These are phyloP conservation scores for Erysimum pusillum DNA, from an alignment of 441 rosid genomes.

Conservation along the genomic window DNA sequence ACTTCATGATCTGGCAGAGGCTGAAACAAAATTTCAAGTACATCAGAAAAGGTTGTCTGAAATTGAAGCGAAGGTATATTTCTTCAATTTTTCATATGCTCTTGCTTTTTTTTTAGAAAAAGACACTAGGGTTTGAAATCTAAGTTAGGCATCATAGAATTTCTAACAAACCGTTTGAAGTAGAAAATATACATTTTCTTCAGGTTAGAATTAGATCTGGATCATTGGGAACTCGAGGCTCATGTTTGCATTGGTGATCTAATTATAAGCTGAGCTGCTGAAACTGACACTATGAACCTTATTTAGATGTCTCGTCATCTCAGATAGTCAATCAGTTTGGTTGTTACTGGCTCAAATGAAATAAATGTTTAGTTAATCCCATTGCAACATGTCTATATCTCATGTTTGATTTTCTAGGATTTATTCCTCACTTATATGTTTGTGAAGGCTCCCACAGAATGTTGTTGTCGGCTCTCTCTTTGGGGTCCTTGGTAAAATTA, in stretches of 20 bases:
- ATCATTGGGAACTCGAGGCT: constrained; percentile 3
- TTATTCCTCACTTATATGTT: constrained; percentile 11
- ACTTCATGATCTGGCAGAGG: constrained; percentile 83
- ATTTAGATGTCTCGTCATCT: constrained; percentile 23
- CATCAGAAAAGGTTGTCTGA: constrained; percentile 76
- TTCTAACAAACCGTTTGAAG: not conserved
- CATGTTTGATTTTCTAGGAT: constrained; percentile 28
- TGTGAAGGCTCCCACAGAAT: constrained; percentile 15
- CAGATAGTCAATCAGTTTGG: constrained; percentile 18
- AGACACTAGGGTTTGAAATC: not conserved
- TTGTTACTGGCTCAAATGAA: constrained; percentile 31
- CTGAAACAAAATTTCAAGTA: constrained; percentile 70
- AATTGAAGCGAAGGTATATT: constrained; percentile 77
- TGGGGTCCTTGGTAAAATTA: not conserved
- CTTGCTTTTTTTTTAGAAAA: constrained; percentile 14
- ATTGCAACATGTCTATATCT: not conserved
- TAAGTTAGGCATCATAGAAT: constrained; percentile 8
- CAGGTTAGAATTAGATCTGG: not conserved
- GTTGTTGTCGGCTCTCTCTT: constrained; percentile 17
- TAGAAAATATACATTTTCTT: not conserved
- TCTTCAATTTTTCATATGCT: constrained; percentile 8
- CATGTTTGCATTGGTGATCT: constrained; percentile 8
- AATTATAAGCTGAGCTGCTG: constrained; percentile 8
- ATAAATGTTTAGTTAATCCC: constrained; percentile 5
- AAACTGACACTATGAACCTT: constrained; percentile 10